Conservation (phyloP, 2,329 filamentous ascomycete species). For the Colletotrichum eremochloae region DNA sequence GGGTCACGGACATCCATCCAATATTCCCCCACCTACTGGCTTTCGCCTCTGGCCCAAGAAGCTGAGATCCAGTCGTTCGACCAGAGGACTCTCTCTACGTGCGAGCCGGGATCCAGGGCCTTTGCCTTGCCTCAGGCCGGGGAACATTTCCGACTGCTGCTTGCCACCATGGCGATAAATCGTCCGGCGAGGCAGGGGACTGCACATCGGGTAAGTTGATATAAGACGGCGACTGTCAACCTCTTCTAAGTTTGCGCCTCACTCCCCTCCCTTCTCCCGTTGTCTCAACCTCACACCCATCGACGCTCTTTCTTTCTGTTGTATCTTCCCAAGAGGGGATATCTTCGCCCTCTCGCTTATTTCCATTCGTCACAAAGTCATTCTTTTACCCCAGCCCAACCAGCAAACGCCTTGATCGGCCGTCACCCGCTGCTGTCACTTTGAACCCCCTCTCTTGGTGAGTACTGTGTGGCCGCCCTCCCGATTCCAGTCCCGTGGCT, state of each 20-base stretch:
- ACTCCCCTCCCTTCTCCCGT: constrained; percentile 17
- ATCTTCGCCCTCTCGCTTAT: neutral
- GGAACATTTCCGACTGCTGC: constrained; percentile 28
- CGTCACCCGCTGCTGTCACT: constrained; percentile 42
- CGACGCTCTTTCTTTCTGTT: constrained; percentile 38
- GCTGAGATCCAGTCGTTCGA: constrained; percentile 36
- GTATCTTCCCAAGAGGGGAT: constrained; percentile 27
- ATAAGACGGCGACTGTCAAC: constrained; percentile 42
- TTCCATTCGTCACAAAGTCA: constrained; percentile 25
- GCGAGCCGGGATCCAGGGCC: constrained; percentile 27
- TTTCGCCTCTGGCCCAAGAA: constrained; percentile 2
- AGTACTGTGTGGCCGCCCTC: constrained; percentile 15
- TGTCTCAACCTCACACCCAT: constrained; percentile 37
- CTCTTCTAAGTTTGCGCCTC: constrained; percentile 20
- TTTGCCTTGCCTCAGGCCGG: constrained; percentile 32
- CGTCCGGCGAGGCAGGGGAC: constrained; percentile 34
- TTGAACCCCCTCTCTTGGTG: constrained; percentile 20
- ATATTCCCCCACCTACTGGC: constrained; percentile 22
- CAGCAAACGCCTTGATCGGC: constrained; percentile 28
- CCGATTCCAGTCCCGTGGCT: constrained; percentile 35
- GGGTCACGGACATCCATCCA: constrained; percentile 40
- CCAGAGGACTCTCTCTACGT: neutral
- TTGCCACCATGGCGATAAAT: constrained; percentile 38
- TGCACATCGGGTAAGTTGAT: constrained; percentile 38
- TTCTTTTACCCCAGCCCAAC: constrained; percentile 26